These are phyloP conservation scores for Colletotrichum graminicola DNA, from an alignment of 2,329 filamentous ascomycete genomes.

Conservation along the genomic window DNA sequence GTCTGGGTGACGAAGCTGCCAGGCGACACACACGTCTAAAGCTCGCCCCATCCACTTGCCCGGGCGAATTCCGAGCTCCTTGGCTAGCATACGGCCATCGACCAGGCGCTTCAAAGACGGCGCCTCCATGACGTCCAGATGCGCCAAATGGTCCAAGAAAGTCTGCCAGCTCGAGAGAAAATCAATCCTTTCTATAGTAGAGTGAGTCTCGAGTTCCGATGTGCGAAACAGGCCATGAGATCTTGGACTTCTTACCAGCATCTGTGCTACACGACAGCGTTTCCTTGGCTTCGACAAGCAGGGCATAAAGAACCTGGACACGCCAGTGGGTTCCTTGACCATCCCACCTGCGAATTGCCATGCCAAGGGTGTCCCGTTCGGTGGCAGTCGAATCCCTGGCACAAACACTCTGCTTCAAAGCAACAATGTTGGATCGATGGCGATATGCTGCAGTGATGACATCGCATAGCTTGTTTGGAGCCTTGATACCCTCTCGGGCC, in stretches of 20 bases:
- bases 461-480: slow-evolving; percentile 80
- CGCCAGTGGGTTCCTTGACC: slow-evolving; percentile 73
- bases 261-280: slow-evolving; percentile 46
- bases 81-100: slow-evolving; percentile 80
- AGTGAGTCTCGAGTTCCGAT: slow-evolving; percentile 7
- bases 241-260: slow-evolving; percentile 15
- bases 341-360: slow-evolving; percentile 81
- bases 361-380: slow-evolving; percentile 75
- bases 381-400: slow-evolving; percentile 58
- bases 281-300: slow-evolving; percentile 73
- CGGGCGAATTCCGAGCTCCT: slow-evolving; percentile 75
- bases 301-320: slow-evolving; percentile 75
- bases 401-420: slow-evolving; percentile 68
- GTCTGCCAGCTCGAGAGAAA: slow-evolving; percentile 65
- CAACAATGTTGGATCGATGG: slow-evolving; percentile 73
- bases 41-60: slow-evolving; percentile 89
- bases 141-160: slow-evolving; percentile 67
- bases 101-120: slow-evolving; percentile 72
- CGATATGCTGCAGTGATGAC: slow-evolving; percentile 74
- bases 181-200: slow-evolving; percentile 55
- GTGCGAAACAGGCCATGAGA: background rate
- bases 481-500: slow-evolving; percentile 82
- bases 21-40: slow-evolving; percentile 83
- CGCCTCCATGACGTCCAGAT: slow-evolving; percentile 69
- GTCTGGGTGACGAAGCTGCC: slow-evolving; percentile 87